Base-by-base conservation (phyloP, 768 basidiomycete species). In the Pisolithus albus region DNA sequence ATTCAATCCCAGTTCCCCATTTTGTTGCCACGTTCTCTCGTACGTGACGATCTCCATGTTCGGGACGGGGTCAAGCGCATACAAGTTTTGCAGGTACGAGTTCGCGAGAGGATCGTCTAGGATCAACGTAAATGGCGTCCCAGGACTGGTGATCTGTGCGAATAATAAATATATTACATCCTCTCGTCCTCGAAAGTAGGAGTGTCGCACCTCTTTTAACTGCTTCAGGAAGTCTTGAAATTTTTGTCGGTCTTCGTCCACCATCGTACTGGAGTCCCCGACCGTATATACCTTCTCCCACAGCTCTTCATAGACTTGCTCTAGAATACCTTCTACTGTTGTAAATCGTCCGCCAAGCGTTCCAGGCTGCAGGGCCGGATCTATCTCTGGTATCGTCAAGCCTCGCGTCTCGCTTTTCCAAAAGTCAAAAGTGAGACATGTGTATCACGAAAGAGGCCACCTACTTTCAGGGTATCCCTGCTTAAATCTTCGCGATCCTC, bases 271-370 rank as follows among this genome's bases (percentile, higher is more conserved):
- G n/a, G n/a, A n/a, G n/a, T n/a, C 91, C 21, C 90, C 89, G 1
- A 75, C 72, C 1, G 84, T 75, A 63, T 94, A 84, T 11, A 86
- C 83, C 63, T 97, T 97, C 54, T 86, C 84, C 24, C 85, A 86
- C 9, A 99, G 80, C 64, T 99, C 95, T 55, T 95, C 93, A 72
- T 95, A 92, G 2, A 99, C 79, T 62, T 98, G 96, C 53, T 89
- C 80, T 34, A 98, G 75, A 50, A 99, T 26, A 19, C 96, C 96
- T 68, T 99, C 96, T 19, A 98, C 75, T 0, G 96, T 99, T 0
- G 96, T 98, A 73, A 99, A 99, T 9, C 96, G 81, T 7, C 96
- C 96, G 11, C 96, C 96, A 3, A 99, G 81, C 0, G 96, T 98
- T 5, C 96, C 96, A 16, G 90, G 83, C 40, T 90, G 85, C 5